phyloP scores from a whole-genome alignment of 2,329 filamentous ascomycete genomes.

The Dactylellina haptotyla region DNA sequence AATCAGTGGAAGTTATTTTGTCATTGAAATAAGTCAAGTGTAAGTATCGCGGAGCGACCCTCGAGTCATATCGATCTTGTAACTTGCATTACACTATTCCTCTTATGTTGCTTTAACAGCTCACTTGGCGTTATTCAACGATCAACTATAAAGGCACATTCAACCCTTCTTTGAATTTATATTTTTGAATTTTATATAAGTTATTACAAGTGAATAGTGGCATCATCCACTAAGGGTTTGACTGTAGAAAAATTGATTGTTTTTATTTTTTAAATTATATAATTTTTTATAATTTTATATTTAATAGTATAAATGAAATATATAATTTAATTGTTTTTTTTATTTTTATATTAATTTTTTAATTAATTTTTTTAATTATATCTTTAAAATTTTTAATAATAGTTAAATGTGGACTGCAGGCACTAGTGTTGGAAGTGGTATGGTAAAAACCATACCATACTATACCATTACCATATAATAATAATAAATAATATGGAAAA shows the following conservation, averaged over 20 bases:
- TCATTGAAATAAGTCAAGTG: no score
- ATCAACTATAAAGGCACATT: no score
- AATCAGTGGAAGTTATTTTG: no score
- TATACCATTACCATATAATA: background rate
- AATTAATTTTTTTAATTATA: background rate
- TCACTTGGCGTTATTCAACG: no score
- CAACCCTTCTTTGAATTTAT: no score
- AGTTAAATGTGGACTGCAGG: background rate
- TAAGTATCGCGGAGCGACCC: no score
- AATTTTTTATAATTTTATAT: background rate
- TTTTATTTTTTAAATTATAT: background rate
- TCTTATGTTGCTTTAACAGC: no score
- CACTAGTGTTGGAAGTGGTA: background rate
- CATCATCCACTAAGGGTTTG: background rate
- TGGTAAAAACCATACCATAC: background rate
- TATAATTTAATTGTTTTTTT: background rate
- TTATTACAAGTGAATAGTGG: background rate
- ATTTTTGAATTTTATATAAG: background rate
- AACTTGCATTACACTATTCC: no score
- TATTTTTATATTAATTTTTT: background rate
- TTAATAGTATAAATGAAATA: background rate
- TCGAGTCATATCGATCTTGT: no score
- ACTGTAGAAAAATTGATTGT: background rate
- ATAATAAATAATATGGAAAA: background rate
- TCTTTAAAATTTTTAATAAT: background rate